phyloP scores from a whole-genome alignment of 768 basidiomycete genomes.

The Coprinopsis strossmayeri region DNA sequence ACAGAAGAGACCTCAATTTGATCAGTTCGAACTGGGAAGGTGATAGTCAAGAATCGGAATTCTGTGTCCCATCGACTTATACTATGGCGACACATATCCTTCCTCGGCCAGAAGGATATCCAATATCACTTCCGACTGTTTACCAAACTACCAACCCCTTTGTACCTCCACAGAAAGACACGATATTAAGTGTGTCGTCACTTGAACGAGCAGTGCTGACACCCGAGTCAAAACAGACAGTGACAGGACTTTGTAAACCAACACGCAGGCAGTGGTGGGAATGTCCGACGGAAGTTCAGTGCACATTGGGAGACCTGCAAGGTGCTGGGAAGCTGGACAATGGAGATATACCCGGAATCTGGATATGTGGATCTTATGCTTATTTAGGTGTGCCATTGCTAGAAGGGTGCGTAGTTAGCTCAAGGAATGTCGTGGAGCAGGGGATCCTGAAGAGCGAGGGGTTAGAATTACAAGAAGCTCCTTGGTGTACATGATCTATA shows the following conservation, averaged over 20 bases:
- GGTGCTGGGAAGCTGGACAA: conserved; percentile 35
- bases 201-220: conserved; percentile 62
- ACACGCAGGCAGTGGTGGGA: conserved; percentile 37
- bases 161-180: conserved; percentile 38
- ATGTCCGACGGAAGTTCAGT: conserved; percentile 28
- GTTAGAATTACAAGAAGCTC: conserved; percentile 17
- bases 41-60: conserved; percentile 15
- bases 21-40: conserved; percentile 20
- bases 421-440: conserved; percentile 47
- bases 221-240: conserved; percentile 40
- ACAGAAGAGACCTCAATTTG: conserved; percentile 65
- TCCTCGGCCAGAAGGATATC: conserved; percentile 27
- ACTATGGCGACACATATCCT: conserved; percentile 72
- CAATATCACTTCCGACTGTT: conserved; percentile 28
- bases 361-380: conserved; percentile 71
- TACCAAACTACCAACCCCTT: conserved; percentile 76
- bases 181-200: conserved; percentile 48
- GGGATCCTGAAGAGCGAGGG: conserved; percentile 34
- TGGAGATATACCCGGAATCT: conserved; percentile 40
- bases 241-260: conserved; percentile 37
- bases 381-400: conserved; percentile 68
- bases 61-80: conserved; percentile 40
- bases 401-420: conserved; percentile 75
- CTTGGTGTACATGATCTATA: conserved; percentile 16
- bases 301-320: conserved; percentile 43